Base-by-base conservation (phyloP, 768 basidiomycete species). In the Lactifluus subvellereus region DNA sequence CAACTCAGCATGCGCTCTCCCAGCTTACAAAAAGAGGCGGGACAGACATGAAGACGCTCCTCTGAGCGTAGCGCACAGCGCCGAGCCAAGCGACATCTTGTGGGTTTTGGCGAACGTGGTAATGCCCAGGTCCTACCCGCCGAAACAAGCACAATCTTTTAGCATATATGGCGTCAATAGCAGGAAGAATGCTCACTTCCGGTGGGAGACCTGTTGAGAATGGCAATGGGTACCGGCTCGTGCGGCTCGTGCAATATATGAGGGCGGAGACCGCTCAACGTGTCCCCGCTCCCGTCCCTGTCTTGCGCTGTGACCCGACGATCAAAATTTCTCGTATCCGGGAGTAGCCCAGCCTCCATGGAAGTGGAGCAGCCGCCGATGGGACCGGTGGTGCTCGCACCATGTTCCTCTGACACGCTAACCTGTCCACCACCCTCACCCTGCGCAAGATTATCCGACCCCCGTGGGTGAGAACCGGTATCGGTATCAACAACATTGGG, bases 41-140 rank as follows among this genome's bases (percentile, higher is more conserved):
- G 8, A 72, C 78, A 45, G 22, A 80, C 80, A 89, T 84, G 74
- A 89, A 87, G n/a, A 88, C 79, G 54, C 73, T 80, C 68, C 79
- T 79, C 70, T 79, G 73, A 8, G 87, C 86, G 61, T 83, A 81
- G 59, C 79, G 75, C 67, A 88, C 77, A 2, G 78, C 87, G 22
- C 84, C 81, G 45, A 89, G 77, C 85, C 86, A 88, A 6, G 86
- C 85, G 8, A 79, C 79, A 62, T 86, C 84, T 71, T 89, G 87
- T 3, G 86, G 82, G 48, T 77, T 77, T 79, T 45, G 78, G 40
- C 79, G 73, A 58, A 81, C 74, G 57, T 71, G 72, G 20, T 76
- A 72, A 69, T 78, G 79, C n/a, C 78, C 79, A 11, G 80, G 77
- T 54, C 72, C 77, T 77, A 45, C 13, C 30, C 22, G 32, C n/a